Conservation (phyloP, 1,284 basidiomycete genomes). For the Boletus albobrunnescens region DNA sequence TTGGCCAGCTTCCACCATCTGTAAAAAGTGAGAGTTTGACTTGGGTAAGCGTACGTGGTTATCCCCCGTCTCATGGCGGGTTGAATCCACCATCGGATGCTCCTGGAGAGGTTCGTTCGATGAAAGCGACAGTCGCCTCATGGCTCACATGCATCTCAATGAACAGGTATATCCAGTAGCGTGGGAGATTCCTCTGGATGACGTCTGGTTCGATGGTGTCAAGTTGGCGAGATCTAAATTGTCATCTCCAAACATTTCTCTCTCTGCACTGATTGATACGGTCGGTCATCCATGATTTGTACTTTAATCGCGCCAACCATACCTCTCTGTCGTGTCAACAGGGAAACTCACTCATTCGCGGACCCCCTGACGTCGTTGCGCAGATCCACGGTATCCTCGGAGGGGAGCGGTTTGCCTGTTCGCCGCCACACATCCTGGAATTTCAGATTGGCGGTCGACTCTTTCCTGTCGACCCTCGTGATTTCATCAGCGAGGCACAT, state of each 20-base stretch:
- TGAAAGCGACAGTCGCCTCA: not conserved
- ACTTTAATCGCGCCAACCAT: not conserved
- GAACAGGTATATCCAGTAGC: constrained; percentile 32
- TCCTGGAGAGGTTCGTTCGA: constrained; percentile 43
- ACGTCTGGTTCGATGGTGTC: constrained; percentile 36
- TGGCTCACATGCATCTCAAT: constrained; percentile 9
- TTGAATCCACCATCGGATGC: constrained; percentile 41
- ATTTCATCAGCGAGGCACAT: constrained; percentile 47
- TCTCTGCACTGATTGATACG: constrained; percentile 38
- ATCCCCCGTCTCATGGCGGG: constrained; percentile 41
- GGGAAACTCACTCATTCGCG: constrained; percentile 57
- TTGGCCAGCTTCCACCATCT: constrained; percentile 48
- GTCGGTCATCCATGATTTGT: constrained; percentile 11
- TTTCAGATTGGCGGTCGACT: constrained; percentile 61
- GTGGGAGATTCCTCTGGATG: constrained; percentile 37
- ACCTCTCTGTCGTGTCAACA: constrained; percentile 12
- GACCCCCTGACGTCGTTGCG: constrained; percentile 47
- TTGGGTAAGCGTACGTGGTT: constrained; percentile 49
- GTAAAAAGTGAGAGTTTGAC: constrained; percentile 42
- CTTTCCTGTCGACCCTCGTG: constrained; percentile 65
- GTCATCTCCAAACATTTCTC: constrained; percentile 26
- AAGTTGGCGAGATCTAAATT: constrained; percentile 31
- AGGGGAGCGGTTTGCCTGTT: constrained; percentile 41
- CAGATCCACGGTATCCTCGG: constrained; percentile 40
- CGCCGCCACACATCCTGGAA: constrained; percentile 48